These are phyloP conservation scores for Trichoderma asperellum DNA, from an alignment of 2,329 filamentous ascomycete genomes.

Conservation along the genomic window DNA sequence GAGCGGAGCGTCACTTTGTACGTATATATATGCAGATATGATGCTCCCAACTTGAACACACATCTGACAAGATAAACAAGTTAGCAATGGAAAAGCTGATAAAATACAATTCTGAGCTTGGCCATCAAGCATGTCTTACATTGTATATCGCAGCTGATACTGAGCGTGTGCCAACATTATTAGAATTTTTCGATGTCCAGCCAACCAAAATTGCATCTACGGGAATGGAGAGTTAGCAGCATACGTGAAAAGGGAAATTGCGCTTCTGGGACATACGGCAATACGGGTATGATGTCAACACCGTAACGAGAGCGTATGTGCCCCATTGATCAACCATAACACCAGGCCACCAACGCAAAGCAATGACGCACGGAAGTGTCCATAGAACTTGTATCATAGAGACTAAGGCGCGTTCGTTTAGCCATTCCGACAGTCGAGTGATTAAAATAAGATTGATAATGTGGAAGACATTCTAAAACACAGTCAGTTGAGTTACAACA, in stretches of 20 bases:
- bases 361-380: slow-evolving; percentile 24
- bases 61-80: neutral
- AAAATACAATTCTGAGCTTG: too few relatives aligned
- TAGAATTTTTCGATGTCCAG: slow-evolving; percentile 22
- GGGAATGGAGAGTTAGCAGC: neutral
- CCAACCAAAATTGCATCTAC: slow-evolving; percentile 17
- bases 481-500: neutral
- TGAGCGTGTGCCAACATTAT: slow-evolving; percentile 19
- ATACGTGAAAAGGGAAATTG: neutral
- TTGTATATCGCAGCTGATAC: slow-evolving; percentile 22
- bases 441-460: slow-evolving; percentile 21
- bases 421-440: slow-evolving; percentile 9
- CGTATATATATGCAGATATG: slow-evolving; percentile 20
- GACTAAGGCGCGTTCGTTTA: slow-evolving; percentile 12
- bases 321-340: slow-evolving; percentile 23
- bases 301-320: slow-evolving; percentile 20
- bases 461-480: slow-evolving; percentile 9
- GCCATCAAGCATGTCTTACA: neutral
- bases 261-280: neutral
- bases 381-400: slow-evolving; percentile 18
- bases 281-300: slow-evolving; percentile 22
- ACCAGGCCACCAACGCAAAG: slow-evolving; percentile 21
- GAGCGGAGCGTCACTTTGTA: neutral
- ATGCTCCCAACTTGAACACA: slow-evolving; percentile 19
- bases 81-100: neutral